Evolutionary conservation across 1,139 yeast genomes (phyloP).

Genomic region (Taiozyma sp.): DNA sequence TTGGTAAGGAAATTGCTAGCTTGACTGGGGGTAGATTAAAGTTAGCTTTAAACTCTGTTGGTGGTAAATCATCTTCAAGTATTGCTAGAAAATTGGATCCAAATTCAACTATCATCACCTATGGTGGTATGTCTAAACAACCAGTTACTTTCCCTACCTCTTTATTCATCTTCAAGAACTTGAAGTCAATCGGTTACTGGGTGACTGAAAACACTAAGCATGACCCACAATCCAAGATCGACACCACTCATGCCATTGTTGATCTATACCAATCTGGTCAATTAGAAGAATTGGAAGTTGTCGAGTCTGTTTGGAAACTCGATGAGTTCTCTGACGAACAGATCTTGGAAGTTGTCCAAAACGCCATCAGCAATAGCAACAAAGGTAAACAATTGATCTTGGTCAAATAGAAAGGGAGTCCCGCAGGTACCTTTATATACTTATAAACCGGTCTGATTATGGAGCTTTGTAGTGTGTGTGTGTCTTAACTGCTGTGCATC

Average conservation of each 20-base stretch:
- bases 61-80: conserved; percentile 80
- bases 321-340: conserved; percentile 41
- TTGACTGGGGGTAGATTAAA: conserved; percentile 60
- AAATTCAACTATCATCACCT: conserved; percentile 76
- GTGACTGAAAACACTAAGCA: conserved; percentile 71
- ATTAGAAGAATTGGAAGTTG: conserved; percentile 54
- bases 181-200: conserved; percentile 92
- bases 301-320: conserved; percentile 39
- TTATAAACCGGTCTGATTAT: background rate
- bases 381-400: conserved; percentile 24
- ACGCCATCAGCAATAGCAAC: conserved; percentile 43
- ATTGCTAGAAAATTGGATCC: conserved; percentile 77
- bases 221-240: conserved; percentile 57
- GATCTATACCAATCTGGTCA: conserved; percentile 63
- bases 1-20: conserved; percentile 53
- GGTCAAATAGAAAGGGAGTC: conserved; percentile 6
- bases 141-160: conserved; percentile 91
- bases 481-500: too few species aligned
- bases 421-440: background rate
- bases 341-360: conserved; percentile 44
- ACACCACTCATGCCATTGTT: conserved; percentile 57
- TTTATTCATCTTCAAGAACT: conserved; percentile 81
- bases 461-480: background rate
- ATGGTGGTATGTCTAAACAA: conserved; percentile 97
- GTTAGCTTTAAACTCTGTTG: conserved; percentile 87